A percentile compares a stretch with the other conserved stretches of the same genome.
Conservation (phyloP, 768 basidiomycete species). For the Suillus spraguei region DNA sequence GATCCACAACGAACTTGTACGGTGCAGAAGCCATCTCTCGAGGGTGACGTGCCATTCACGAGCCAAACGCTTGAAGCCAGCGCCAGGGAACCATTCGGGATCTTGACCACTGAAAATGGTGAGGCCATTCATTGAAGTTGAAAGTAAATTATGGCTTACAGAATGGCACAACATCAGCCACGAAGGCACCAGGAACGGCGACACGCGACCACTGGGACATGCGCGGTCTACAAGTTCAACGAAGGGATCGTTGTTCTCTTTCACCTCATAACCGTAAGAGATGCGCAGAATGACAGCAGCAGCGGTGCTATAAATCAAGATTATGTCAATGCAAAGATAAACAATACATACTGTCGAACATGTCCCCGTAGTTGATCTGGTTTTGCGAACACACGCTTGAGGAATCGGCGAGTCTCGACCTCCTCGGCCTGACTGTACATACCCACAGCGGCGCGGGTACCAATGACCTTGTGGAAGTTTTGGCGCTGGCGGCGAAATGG, state of each 20-base stretch:
- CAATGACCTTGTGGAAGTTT: conserved; percentile 43
- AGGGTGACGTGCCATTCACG: conserved; percentile 56
- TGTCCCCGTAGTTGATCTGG: conserved; percentile 39
- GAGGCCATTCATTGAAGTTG: not conserved
- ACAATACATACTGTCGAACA: conserved; percentile 40
- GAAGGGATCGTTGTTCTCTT: conserved; percentile 52
- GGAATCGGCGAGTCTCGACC: conserved; percentile 43
- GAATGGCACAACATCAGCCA: conserved; percentile 57
- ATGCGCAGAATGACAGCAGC: conserved; percentile 56
- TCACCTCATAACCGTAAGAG: conserved; percentile 58
- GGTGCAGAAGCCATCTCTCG: conserved; percentile 57
- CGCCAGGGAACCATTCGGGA: conserved; percentile 62
- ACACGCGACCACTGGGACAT: conserved; percentile 52
- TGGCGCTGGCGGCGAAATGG: conserved; percentile 45
- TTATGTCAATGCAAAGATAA: conserved; percentile 1
- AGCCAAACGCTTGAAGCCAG: conserved; percentile 55
- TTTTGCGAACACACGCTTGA: conserved; percentile 40
- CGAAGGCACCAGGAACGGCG: conserved; percentile 46
- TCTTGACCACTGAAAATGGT: conserved; percentile 34
- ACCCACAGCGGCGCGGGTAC: conserved; percentile 38
- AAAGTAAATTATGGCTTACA: conserved; percentile 22
- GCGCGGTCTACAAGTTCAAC: conserved; percentile 49
- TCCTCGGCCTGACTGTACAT: conserved; percentile 40
- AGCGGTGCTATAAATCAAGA: conserved; percentile 39
- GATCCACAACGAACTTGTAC: conserved; percentile 59